These are phyloP conservation scores for Escovopsis sp. DNA, from an alignment of 2,329 filamentous ascomycete genomes.

Conservation along the genomic window DNA sequence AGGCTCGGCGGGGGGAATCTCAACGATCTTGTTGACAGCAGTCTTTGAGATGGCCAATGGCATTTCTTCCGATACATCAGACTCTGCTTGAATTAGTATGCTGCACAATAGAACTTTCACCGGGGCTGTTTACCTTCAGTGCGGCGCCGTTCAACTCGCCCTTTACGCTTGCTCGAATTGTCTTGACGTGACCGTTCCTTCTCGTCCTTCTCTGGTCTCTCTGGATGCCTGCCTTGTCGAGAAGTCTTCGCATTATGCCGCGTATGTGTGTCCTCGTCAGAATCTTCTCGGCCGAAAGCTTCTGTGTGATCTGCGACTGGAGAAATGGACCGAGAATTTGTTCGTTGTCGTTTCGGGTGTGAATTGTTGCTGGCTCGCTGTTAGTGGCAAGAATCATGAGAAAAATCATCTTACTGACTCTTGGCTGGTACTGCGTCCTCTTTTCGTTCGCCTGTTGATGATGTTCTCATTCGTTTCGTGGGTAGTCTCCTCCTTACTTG, in stretches of 20 bases:
- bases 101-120: too few species aligned
- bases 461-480: conserved; percentile 35
- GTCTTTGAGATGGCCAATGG: conserved; percentile 30
- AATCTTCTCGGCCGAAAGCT: conserved; percentile 43
- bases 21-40: conserved; percentile 15
- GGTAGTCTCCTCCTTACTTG: conserved; percentile 70
- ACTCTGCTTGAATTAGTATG: conserved; percentile 33
- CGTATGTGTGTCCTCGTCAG: conserved; percentile 50
- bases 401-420: conserved; percentile 50
- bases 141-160: conserved; percentile 64
- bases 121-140: conserved; percentile 50
- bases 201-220: conserved; percentile 56
- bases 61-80: conserved; percentile 56
- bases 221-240: conserved; percentile 44
- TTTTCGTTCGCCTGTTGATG: conserved; percentile 55
- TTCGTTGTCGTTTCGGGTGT: conserved; percentile 68
- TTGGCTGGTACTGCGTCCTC: conserved; percentile 81
- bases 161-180: conserved; percentile 65
- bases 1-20: conserved; percentile 18
- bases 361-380: conserved; percentile 48
- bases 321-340: conserved; percentile 58
- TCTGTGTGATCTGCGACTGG: conserved; percentile 33
- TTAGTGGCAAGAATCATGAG: neutral
- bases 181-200: conserved; percentile 61
- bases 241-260: conserved; percentile 45